Evolutionary conservation across 805 yeast genomes (phyloP), one percentile per base, ranked within the genome.

Genomic region (Teunomyces gatunensis): DNA sequence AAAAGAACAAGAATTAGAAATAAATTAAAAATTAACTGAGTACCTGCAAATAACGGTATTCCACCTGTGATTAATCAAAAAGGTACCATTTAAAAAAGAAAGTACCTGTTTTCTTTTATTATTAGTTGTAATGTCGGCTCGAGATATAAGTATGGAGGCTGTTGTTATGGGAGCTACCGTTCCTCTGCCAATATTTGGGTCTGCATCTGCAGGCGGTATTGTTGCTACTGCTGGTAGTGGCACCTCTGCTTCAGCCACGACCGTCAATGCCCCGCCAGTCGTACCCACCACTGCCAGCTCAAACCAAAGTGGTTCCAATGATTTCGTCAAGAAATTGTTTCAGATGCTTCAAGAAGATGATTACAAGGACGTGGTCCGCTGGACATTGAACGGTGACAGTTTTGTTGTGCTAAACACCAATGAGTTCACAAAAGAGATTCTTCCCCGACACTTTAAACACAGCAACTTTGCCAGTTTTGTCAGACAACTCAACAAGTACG

Each of bases 381-480:
- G 99, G 98, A 84, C 96, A 1, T 80, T 77, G 25, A 63, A 61
- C n/a, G 97, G 97, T 2, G 91, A 88, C 59, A 80, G 89, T 37
- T 94, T 94, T 65, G 87, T 92, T 37, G 96, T 94, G 30, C 62
- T 87, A 29, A 96, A 94, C 68, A 89, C 96, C 11, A 89, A 87
- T 61, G 95, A 87, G 56, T 91, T 91, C 68, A 89, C 97, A 30
- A 86, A 85, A 54, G 86, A 85, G 44, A 87, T 94, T 11, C 77
- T 94, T 43, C 98, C 98, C 12, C 81, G 84, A 44, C 96, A 92
- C 67, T 94, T 94, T 74, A 92, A 91, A 60, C 99, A 94, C 68
- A 81, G 89, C 48, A 94, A 94, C 69, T 94, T 92, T 69, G 92
- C 98, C 32, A 82, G 91, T 56, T 92, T 92, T 71, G 98, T 92